phyloP scores from a whole-genome alignment of 768 basidiomycete genomes.

The Hygrocybe punicea region DNA sequence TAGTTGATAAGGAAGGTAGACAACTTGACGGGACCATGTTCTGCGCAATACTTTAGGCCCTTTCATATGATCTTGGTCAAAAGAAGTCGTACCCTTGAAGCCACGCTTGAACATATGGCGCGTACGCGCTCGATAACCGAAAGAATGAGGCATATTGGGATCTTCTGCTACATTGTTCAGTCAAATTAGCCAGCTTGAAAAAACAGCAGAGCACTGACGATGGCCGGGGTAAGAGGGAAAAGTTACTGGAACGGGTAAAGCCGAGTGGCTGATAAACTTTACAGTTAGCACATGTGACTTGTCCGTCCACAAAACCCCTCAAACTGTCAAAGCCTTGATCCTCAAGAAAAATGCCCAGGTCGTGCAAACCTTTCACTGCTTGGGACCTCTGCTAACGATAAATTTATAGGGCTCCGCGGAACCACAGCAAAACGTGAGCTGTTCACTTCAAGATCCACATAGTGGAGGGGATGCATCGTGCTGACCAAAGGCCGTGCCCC shows the following conservation, averaged over 20 bases:
- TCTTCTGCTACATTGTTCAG: constrained; percentile 31
- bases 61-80: constrained; percentile 4
- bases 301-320: constrained; percentile 20
- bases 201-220: constrained; percentile 10
- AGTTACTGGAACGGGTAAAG: constrained; percentile 41
- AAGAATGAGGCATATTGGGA: constrained; percentile 98
- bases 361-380: constrained; percentile 21
- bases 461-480: constrained; percentile 61
- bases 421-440: constrained; percentile 92
- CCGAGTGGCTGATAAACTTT: constrained; percentile 70
- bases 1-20: constrained; percentile 93
- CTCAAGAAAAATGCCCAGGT: constrained; percentile 87
- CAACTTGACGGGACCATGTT: constrained; percentile 84
- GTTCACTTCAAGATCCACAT: constrained; percentile 58
- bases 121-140: constrained; percentile 99
- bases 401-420: constrained; percentile 74
- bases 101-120: constrained; percentile 99
- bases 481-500: constrained; percentile 66
- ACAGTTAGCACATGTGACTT: constrained; percentile 51
- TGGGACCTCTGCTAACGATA: constrained; percentile 30
- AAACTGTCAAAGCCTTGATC: constrained; percentile 33
- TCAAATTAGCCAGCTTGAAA: constrained; percentile 10
- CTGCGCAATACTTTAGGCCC: constrained; percentile 39
- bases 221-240: constrained; percentile 44
- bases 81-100: constrained; percentile 77